phyloP scores from a whole-genome alignment of 1,284 basidiomycete species.

The Coniferiporia weirii region DNA sequence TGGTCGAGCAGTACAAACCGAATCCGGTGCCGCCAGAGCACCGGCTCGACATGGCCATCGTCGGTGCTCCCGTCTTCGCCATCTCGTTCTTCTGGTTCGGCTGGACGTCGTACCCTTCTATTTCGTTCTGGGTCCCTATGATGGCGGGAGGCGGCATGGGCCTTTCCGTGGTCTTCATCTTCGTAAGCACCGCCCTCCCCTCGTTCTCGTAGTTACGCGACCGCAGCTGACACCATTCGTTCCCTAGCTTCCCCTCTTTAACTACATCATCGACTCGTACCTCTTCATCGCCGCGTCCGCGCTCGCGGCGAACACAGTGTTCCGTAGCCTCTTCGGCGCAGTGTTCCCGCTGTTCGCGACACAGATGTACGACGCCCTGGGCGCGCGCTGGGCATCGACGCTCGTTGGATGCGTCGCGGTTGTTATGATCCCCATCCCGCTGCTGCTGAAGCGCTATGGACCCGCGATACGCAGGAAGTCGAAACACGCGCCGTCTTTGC shows the following conservation, averaged over 20 bases:
- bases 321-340: conserved; percentile 52
- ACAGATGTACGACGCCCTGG: conserved; percentile 47
- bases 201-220: neutral
- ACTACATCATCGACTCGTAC: conserved; percentile 59
- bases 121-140: conserved; percentile 57
- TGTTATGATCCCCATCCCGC: conserved; percentile 49
- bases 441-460: conserved; percentile 39
- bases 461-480: no score
- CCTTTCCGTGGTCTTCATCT: conserved; percentile 52
- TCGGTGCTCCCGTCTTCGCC: conserved; percentile 52
- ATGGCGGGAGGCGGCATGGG: conserved; percentile 49
- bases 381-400: conserved; percentile 51
- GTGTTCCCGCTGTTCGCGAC: conserved; percentile 54
- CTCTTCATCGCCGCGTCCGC: conserved; percentile 53
- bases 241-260: conserved; percentile 44
- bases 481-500: no score
- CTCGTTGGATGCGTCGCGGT: conserved; percentile 48
- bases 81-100: conserved; percentile 66
- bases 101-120: conserved; percentile 49
- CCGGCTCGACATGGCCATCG: conserved; percentile 49
- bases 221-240: conserved; percentile 26
- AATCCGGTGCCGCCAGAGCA: conserved; percentile 62
- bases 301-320: conserved; percentile 49
- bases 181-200: conserved; percentile 37
- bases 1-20: conserved; percentile 42